Evolutionary conservation across 345 rosid species (phyloP).

Genomic region (Hibiscus tridactylites): DNA sequence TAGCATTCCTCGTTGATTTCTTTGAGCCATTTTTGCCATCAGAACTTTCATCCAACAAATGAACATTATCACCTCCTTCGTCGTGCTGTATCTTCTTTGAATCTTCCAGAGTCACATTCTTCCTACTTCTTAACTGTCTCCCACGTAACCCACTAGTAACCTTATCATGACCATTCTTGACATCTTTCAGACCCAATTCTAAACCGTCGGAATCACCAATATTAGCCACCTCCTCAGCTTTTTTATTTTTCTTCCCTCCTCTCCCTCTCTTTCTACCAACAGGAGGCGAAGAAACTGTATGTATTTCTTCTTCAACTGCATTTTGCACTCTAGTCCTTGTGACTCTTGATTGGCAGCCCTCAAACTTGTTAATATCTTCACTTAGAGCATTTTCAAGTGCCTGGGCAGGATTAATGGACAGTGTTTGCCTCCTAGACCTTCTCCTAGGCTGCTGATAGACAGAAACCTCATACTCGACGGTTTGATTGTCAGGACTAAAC

Average conservation of each 20-base stretch:
- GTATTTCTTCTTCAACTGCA: neutral
- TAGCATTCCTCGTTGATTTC: neutral
- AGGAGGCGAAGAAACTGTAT: neutral
- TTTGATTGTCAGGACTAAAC: constrained; percentile 48
- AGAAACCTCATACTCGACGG: constrained; percentile 33
- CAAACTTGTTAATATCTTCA: neutral
- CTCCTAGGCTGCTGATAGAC: constrained; percentile 4
- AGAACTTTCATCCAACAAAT: neutral
- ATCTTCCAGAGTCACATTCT: neutral
- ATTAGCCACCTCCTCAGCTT: neutral
- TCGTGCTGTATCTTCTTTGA: neutral
- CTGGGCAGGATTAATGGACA: neutral
- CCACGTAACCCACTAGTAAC: neutral
- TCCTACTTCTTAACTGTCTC: constrained; percentile 23
- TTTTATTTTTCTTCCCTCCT: constrained; percentile 4
- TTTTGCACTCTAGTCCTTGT: constrained; percentile 7
- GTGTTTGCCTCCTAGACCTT: constrained; percentile 2
- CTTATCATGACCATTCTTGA: neutral
- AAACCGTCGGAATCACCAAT: neutral
- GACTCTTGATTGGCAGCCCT: neutral
- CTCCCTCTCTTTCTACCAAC: constrained; percentile 26
- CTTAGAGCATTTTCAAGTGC: neutral
- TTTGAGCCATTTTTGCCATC: neutral
- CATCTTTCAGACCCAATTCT: neutral
- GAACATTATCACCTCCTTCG: neutral